A percentile compares a stretch with the other conserved stretches of the same genome.
These are phyloP conservation scores for Scalesia atractyloides DNA, from an alignment of 129 eudicot species.

Conservation along the genomic window DNA sequence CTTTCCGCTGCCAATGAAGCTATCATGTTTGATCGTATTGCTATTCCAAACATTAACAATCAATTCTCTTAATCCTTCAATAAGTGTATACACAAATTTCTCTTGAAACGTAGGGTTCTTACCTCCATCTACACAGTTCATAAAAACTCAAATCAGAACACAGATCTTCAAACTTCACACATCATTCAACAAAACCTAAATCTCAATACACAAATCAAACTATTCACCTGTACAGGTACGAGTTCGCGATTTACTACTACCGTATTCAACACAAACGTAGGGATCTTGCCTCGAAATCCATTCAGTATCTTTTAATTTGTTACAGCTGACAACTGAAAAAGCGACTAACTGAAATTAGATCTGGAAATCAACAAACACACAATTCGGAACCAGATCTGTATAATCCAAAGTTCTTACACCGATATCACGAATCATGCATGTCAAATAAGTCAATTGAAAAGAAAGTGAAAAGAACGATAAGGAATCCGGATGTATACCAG, in stretches of 20 bases:
- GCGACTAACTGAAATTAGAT: conserved; percentile 8
- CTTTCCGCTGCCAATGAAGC: conserved; percentile 93
- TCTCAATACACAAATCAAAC: not conserved
- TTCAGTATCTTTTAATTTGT: conserved; percentile 83
- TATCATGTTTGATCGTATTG: conserved; percentile 71
- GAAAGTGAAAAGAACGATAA: not conserved
- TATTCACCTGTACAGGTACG: conserved; percentile 80
- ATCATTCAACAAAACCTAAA: not conserved
- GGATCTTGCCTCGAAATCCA: conserved; percentile 99
- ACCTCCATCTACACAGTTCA: conserved; percentile 73
- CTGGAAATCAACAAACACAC: conserved; percentile 8
- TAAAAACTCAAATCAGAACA: conserved; percentile 7
- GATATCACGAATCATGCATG: conserved; percentile 1
- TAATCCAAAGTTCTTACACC: not conserved
- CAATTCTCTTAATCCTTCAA: conserved; percentile 83
- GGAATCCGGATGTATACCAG: conserved; percentile 43
- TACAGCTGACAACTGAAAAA: conserved; percentile 70
- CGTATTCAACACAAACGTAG: conserved; percentile 85
- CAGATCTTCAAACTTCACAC: conserved; percentile 12
- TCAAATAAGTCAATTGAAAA: not conserved
- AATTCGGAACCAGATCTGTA: not conserved
- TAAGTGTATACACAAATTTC: conserved; percentile 74
- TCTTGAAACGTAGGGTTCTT: conserved; percentile 93
- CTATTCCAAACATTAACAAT: conserved; percentile 85
- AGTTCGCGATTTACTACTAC: conserved; percentile 68